phyloP scores from a whole-genome alignment of 345 rosid species.

The Eucalyptus erythrocorys region DNA sequence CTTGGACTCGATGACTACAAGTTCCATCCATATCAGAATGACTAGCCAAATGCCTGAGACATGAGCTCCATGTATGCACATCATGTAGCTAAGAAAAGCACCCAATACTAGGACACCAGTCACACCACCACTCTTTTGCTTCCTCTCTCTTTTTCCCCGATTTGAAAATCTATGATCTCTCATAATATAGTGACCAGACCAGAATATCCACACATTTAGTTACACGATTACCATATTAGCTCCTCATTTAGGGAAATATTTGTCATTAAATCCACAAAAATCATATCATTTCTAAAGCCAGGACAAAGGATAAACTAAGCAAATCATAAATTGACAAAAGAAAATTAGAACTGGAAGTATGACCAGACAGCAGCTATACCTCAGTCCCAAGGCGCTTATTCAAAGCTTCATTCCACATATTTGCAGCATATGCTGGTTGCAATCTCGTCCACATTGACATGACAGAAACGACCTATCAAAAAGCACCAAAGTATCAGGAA shows the following conservation, averaged over 20 bases:
- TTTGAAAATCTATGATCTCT: not conserved
- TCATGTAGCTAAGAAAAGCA: not conserved
- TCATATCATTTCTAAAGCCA: not conserved
- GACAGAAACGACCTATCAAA: slow-evolving; percentile 80
- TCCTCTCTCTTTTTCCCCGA: not conserved
- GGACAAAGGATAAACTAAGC: not conserved
- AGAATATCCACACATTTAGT: not conserved
- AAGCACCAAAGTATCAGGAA: not conserved
- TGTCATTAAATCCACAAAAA: not conserved
- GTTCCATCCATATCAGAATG: not conserved
- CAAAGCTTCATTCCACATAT: slow-evolving; percentile 99
- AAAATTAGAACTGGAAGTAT: not conserved
- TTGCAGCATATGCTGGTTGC: slow-evolving; percentile 97
- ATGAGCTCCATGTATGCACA: not conserved
- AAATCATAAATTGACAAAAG: not conserved
- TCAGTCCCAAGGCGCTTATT: slow-evolving; percentile 91
- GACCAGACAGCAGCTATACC: slow-evolving; percentile 22
- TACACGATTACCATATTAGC: not conserved
- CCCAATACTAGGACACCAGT: not conserved
- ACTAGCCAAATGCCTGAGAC: not conserved
- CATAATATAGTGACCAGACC: not conserved
- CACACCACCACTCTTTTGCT: not conserved
- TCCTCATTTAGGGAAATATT: not conserved
- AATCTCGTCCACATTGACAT: slow-evolving; percentile 97
- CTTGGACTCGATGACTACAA: not conserved